phyloP scores from a whole-genome alignment of 78 protist genomes.

The Monosiga brevicollis region DNA sequence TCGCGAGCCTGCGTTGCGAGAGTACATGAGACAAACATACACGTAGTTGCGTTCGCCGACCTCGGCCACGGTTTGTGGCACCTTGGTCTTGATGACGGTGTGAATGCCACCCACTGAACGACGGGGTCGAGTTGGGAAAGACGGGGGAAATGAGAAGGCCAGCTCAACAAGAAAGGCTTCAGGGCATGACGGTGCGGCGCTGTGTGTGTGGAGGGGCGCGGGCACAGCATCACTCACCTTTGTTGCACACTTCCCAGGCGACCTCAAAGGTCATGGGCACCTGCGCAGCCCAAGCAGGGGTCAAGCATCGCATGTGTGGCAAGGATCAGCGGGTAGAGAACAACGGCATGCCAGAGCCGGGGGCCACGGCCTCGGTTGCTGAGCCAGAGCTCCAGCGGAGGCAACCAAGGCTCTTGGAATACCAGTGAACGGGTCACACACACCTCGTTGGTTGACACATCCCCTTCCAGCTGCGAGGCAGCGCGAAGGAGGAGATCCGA shows the following conservation, averaged over 20 bases:
- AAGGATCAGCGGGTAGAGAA: too few species aligned
- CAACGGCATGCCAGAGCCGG: too few species aligned
- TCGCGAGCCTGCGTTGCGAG: background rate
- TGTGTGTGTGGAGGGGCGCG: background rate
- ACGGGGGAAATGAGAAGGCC: background rate
- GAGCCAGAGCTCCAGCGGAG: too few species aligned
- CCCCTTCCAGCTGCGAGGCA: too few species aligned
- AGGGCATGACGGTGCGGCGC: background rate
- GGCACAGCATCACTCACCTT: background rate
- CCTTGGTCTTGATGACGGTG: conserved; percentile 72
- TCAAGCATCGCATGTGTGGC: too few species aligned
- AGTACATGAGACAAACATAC: background rate
- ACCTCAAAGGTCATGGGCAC: conserved; percentile 25
- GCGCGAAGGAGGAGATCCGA: too few species aligned
- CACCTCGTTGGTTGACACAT: too few species aligned
- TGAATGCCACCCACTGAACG: conserved; percentile 77
- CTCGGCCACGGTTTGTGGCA: conserved; percentile 30
- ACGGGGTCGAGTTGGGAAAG: background rate
- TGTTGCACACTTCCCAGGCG: conserved; percentile 43
- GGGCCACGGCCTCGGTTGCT: too few species aligned
- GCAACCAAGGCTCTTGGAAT: too few species aligned
- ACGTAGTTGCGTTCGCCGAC: conserved; percentile 21
- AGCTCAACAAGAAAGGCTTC: background rate
- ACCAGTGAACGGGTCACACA: too few species aligned
- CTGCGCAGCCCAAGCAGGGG: too few species aligned